A percentile compares a stretch with the other conserved stretches of the same genome.
phyloP scores from a whole-genome alignment of 257 asterid species.

The Plantago ovata region DNA sequence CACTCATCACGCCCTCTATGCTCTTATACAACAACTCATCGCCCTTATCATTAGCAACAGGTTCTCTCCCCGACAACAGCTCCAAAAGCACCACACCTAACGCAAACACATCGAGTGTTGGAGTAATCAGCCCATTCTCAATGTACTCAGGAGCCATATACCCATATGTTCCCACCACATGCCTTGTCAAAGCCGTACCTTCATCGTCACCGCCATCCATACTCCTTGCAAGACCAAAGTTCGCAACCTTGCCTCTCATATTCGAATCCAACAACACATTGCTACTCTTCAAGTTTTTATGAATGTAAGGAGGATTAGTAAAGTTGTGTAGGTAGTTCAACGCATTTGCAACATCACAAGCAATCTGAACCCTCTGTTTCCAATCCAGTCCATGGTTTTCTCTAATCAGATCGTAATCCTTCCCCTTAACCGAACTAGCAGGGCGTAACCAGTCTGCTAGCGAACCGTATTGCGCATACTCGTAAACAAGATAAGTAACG shows the following conservation, averaged over 20 bases:
- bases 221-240: slow-evolving; percentile 40
- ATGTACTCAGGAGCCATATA: slow-evolving; percentile 62
- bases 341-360: slow-evolving; percentile 53
- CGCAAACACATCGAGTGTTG: slow-evolving; percentile 53
- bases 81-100: slow-evolving; percentile 47
- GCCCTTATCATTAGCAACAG: slow-evolving; percentile 10
- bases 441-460: slow-evolving; percentile 37
- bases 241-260: slow-evolving; percentile 48
- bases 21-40: slow-evolving; percentile 17
- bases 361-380: slow-evolving; percentile 55
- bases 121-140: slow-evolving; percentile 49
- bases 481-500: slow-evolving; percentile 54
- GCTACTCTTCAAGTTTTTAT: slow-evolving; percentile 53
- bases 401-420: neutral
- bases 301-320: slow-evolving; percentile 56
- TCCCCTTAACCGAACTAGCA: neutral
- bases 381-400: slow-evolving; percentile 28
- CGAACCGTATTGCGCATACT: slow-evolving; percentile 50
- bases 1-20: slow-evolving; percentile 34
- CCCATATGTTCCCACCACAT: slow-evolving; percentile 55
- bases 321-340: slow-evolving; percentile 61
- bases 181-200: slow-evolving; percentile 28
- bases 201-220: slow-evolving; percentile 18
- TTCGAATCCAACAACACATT: slow-evolving; percentile 46
- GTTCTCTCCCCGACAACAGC: slow-evolving; percentile 43